Evolutionary conservation across 179 eudicot genomes (phyloP).

Genomic region (Beta corolliflora): DNA sequence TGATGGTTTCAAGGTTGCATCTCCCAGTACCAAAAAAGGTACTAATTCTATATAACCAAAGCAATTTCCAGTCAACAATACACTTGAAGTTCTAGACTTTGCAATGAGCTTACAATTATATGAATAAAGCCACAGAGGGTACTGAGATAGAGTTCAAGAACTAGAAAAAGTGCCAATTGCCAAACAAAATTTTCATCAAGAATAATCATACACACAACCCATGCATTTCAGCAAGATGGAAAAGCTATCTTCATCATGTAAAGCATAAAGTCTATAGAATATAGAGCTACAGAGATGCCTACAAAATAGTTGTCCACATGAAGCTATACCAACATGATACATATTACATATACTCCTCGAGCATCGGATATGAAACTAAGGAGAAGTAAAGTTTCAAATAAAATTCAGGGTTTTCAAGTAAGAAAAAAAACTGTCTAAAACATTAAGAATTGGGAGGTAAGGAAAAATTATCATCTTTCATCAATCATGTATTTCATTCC

Average conservation of each 20-base stretch:
- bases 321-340: neutral
- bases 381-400: neutral
- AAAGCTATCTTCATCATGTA: neutral
- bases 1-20: neutral
- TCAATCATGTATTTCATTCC: neutral
- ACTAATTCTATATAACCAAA: neutral
- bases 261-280: neutral
- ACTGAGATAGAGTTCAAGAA: conserved; percentile 1
- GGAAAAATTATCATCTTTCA: neutral
- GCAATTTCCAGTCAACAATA: neutral
- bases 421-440: neutral
- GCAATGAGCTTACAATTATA: neutral
- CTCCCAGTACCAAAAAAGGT: neutral
- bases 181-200: neutral
- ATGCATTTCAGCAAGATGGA: neutral
- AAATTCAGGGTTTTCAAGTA: neutral
- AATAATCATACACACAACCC: neutral
- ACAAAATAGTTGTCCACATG: neutral
- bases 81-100: neutral
- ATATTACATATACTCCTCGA: neutral
- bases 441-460: neutral
- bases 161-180: neutral
- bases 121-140: neutral
- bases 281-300: neutral
- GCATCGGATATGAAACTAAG: no score